Evolutionary conservation across 495 filamentous ascomycete species (phyloP), one percentile per base, ranked within the genome.

Genomic region (Penicillium lividum): DNA sequence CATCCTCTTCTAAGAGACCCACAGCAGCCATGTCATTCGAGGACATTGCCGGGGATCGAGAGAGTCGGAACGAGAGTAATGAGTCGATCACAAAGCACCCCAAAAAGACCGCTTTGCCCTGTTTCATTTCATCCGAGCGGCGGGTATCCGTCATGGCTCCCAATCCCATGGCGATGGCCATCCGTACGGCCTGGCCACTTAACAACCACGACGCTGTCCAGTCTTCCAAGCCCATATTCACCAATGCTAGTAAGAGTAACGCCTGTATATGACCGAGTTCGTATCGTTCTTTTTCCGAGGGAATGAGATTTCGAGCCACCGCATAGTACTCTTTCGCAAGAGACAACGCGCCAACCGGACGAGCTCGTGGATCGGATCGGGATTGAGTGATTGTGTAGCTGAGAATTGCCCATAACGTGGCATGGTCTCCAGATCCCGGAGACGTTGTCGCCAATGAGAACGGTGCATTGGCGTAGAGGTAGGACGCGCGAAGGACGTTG

Each of bases 61-160:
- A 73, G 6, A 86, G 68, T 15, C 83, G 79, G 29, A 83, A 75
- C 7, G 88, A 84, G 11, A 89, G 71, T 13, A 89, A 59, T 0
- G 82, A 87, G 53, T 91, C 88, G 4, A 90, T 60, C 1, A 89
- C 72, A 57, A 88, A 87, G 59, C 86, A 89, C 27, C 82, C 85
- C 34, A 86, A 69, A 51, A 82, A 82, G 1, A 80, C 80, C 29
- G 77, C 83, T 57, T 75, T 82, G 25, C 72, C 73, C 57, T 76
- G 76, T 65, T 63, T 66, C 44, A 72, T 63, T 54, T 78, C 76
- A 25, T 76, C 73, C n/a, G 72, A 70, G 11, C 69, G 62, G 44
- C 70, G 68, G 10, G 62, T 58, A 40, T 73, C 69, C 2, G 63
- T 48, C 27, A 56, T 59, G 16, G 72, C 60, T 27, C 75, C 67